These are phyloP conservation scores for Alternaria brassicae DNA, from an alignment of 2,329 filamentous ascomycete species.

Conservation along the genomic window DNA sequence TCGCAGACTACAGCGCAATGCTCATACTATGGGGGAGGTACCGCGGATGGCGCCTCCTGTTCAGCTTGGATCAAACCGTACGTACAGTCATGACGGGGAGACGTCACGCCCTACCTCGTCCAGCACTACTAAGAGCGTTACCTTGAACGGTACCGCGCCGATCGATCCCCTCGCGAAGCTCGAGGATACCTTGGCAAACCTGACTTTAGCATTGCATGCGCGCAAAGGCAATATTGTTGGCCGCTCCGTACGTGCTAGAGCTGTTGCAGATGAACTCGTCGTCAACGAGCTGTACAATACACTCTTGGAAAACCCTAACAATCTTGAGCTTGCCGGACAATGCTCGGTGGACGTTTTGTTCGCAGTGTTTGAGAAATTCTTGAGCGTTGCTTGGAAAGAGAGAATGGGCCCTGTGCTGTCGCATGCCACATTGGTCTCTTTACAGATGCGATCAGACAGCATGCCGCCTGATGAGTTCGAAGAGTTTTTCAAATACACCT, in stretches of 20 bases:
- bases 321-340: conserved; percentile 76
- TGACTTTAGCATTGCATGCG: conserved; percentile 80
- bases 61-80: conserved; percentile 48
- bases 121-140: conserved; percentile 42
- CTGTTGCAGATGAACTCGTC: conserved; percentile 74
- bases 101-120: conserved; percentile 44
- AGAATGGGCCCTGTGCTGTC: conserved; percentile 87
- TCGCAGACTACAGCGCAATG: conserved; percentile 45
- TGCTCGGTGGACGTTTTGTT: conserved; percentile 84
- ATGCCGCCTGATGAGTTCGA: conserved; percentile 75
- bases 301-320: conserved; percentile 81
- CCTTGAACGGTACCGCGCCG: conserved; percentile 35
- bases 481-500: conserved; percentile 62
- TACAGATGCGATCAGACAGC: conserved; percentile 71
- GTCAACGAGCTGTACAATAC: conserved; percentile 93
- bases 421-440: conserved; percentile 70
- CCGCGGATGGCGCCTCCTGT: conserved; percentile 45
- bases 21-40: conserved; percentile 46
- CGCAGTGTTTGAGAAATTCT: conserved; percentile 90
- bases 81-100: conserved; percentile 46
- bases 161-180: conserved; percentile 66
- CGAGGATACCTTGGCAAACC: conserved; percentile 85
- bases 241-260: conserved; percentile 73
- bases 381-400: conserved; percentile 85
- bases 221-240: conserved; percentile 88